Evolutionary conservation across 1,139 yeast species (phyloP).

Genomic region (Kodamaea ohmeri): DNA sequence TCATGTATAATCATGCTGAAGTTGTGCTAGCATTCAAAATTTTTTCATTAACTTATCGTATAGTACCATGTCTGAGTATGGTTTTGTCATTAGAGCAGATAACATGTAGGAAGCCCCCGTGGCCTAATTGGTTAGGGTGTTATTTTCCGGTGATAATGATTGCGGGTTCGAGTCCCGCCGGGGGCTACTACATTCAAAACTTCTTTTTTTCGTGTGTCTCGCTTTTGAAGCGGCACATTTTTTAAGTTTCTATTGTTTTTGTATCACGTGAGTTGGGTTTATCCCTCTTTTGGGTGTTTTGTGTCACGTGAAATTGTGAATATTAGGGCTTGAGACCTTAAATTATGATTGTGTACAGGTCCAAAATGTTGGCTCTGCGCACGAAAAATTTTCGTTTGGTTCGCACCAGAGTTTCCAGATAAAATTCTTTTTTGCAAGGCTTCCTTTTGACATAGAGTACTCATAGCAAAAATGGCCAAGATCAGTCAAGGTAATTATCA

Average conservation of each 20-base stretch:
- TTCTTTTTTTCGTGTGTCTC: constrained; percentile 2
- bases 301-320: constrained; percentile 6
- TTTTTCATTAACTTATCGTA: too few relatives aligned
- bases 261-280: too few relatives aligned
- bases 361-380: constrained; percentile 10
- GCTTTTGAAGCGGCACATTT: not conserved
- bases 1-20: too few relatives aligned
- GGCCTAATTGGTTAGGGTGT: constrained; percentile 59
- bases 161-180: constrained; percentile 63
- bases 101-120: constrained; percentile 36
- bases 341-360: constrained; percentile 6
- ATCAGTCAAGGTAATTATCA: constrained; percentile 55
- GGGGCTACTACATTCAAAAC: constrained; percentile 37
- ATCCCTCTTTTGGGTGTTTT: too few relatives aligned
- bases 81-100: too few relatives aligned
- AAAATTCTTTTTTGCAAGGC: constrained; percentile 13
- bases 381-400: constrained; percentile 15
- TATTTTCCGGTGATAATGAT: constrained; percentile 54
- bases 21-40: too few relatives aligned
- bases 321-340: constrained; percentile 9
- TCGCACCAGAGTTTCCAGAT: constrained; percentile 10
- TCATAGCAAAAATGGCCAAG: constrained; percentile 50
- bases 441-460: constrained; percentile 14
- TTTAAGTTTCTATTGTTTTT: not conserved
- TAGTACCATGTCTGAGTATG: too few relatives aligned